phyloP scores from a whole-genome alignment of 2,329 filamentous ascomycete genomes.

The Dothideomycetidae sp. region DNA sequence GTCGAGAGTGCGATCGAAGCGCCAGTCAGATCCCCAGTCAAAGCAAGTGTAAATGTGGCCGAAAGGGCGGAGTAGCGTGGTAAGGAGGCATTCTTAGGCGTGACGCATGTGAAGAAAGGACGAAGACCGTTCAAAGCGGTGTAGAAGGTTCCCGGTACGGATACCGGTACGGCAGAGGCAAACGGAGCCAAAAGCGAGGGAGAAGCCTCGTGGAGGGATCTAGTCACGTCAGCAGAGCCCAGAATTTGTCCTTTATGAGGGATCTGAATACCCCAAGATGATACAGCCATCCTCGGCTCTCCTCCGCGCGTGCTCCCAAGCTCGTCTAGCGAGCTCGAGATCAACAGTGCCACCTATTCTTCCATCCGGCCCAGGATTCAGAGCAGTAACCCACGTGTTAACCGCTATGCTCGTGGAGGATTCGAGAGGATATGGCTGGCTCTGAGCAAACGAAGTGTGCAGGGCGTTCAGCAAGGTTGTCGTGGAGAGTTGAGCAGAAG shows the following conservation, averaged over 20 bases:
- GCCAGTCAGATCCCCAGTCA: constrained; percentile 63
- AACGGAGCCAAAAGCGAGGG: constrained; percentile 76
- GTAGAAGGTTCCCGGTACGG: constrained; percentile 60
- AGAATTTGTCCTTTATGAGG: background rate
- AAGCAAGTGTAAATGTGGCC: constrained; percentile 65
- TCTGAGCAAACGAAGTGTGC: constrained; percentile 74
- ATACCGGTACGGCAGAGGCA: constrained; percentile 63
- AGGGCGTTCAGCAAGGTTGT: constrained; percentile 85
- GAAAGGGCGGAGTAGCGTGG: constrained; percentile 68
- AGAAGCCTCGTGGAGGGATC: constrained; percentile 75
- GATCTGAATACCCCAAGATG: constrained; percentile 55
- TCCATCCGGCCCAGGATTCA: constrained; percentile 54
- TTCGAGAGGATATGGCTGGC: constrained; percentile 74
- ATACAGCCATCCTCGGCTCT: constrained; percentile 93
- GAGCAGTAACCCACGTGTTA: constrained; percentile 85
- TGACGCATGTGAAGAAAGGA: constrained; percentile 77
- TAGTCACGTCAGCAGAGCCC: constrained; percentile 24
- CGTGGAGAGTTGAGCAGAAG: constrained; percentile 72
- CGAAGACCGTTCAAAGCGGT: constrained; percentile 67
- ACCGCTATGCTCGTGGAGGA: constrained; percentile 82
- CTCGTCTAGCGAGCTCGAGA: constrained; percentile 57
- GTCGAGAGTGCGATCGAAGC: constrained; percentile 68
- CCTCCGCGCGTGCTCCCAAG: constrained; percentile 92
- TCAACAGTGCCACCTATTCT: constrained; percentile 67
- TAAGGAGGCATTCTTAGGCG: constrained; percentile 75